Percentiles rank a stretch among this genome's conserved stretches.
Conservation (phyloP, 2,329 filamentous ascomycete genomes). For the Ophiostoma sp. region DNA sequence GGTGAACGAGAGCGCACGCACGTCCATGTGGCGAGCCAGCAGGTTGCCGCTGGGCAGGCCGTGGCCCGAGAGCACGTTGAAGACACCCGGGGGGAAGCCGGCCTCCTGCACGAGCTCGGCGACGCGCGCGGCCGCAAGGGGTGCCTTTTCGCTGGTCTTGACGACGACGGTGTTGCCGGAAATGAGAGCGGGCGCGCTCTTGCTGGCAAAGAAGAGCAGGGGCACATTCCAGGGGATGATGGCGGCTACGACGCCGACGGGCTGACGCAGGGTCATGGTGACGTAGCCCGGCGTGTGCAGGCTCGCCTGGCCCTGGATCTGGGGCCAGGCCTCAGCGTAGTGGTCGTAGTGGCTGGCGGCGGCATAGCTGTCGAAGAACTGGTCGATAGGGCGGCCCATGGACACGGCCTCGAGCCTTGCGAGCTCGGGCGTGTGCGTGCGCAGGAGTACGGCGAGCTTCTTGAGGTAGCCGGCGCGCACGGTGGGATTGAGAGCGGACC, state of each 20-base stretch:
- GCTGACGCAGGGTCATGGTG: constrained; percentile 44
- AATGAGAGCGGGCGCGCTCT: constrained; percentile 58
- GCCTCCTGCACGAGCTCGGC: constrained; percentile 59
- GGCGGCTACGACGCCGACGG: constrained; percentile 47
- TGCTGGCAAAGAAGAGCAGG: constrained; percentile 61
- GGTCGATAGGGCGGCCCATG: constrained; percentile 41
- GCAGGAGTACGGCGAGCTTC: constrained; percentile 42
- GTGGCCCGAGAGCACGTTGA: constrained; percentile 62
- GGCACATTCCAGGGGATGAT: constrained; percentile 64
- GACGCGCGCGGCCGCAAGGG: constrained; percentile 51
- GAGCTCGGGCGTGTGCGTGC: constrained; percentile 38
- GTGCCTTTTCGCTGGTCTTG: constrained; percentile 55
- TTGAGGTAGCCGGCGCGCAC: constrained; percentile 39
- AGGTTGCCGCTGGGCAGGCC: constrained; percentile 35
- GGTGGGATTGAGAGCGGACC: constrained; percentile 38
- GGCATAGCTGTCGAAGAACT: constrained; percentile 36
- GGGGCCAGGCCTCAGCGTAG: constrained; percentile 40
- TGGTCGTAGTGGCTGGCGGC: constrained; percentile 38
- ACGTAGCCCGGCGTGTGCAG: constrained; percentile 45
- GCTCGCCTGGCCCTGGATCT: constrained; percentile 42
- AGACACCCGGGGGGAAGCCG: constrained; percentile 63
- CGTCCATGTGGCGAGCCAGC: constrained; percentile 29
- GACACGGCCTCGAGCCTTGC: constrained; percentile 42
- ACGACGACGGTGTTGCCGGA: constrained; percentile 52
- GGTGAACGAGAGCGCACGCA: constrained; percentile 60